Evolutionary conservation across 257 asterid species (phyloP), one percentile per base, ranked within the genome.

Genomic region (Gentiana straminea): DNA sequence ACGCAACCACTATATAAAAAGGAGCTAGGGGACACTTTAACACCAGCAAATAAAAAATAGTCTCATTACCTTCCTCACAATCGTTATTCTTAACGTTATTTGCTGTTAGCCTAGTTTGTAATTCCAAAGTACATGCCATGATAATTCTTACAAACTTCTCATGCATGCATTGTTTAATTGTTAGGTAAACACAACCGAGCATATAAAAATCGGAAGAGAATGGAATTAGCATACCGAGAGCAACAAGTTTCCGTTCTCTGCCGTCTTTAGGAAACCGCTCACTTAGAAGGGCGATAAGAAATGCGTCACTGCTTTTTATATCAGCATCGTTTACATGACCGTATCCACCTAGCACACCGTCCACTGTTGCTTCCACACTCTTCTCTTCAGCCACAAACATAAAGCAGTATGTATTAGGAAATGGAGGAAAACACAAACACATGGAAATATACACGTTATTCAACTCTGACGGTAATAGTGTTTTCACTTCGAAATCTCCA

Each of bases 341-440:
- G 58, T 79, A 91, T 37, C 97, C 98, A 63, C 98, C 98, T 56
- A 91, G 75, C 61, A 87, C 95, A 37, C 98, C 98, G 57, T 91
- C 86, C 60, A 87, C 84, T n/a, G 95, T 80, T 41, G 98, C 95
- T 73, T 87, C 95, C 61, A 84, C 97, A 56, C 95, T 86, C 97
- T 89, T 73, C 72, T 65, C 77, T 61, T 41, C 59, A 52, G 35
- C 68, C 64, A 75, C 53, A 57, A 9, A 50, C 43, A 35, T 67
- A 55, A 63, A 48, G 15, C 35, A 43, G 44, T 9, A 50, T 52
- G 52, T 7, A 47, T 9, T 13, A 68, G 8, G 13, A 61, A 53
- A 12, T 24, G 34, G 0, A 48, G 11, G 13, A 35, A 24, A 37
- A 33, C 6, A 3, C 54, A 7, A 4, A 11, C 3, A 43, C 8